Conservation (phyloP, 2,329 filamentous ascomycete genomes). For the Diaporthe nobilis region DNA sequence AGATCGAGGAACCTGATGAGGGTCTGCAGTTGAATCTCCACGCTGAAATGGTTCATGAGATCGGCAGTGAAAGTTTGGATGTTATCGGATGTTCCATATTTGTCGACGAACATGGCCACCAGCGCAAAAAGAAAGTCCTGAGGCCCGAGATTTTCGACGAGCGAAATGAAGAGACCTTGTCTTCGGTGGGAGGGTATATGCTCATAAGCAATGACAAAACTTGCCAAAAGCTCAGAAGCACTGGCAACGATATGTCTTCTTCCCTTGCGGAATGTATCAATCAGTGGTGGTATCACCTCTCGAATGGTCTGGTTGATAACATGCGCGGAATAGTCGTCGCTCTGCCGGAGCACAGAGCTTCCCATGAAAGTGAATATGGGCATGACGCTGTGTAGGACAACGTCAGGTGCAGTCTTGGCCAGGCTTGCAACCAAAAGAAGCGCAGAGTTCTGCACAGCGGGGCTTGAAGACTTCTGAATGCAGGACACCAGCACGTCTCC, state of each 20-base stretch:
- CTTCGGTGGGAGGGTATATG: slow-evolving; percentile 92
- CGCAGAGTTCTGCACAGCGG: slow-evolving; percentile 93
- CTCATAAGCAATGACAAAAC: slow-evolving; percentile 96
- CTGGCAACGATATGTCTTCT: slow-evolving; percentile 84
- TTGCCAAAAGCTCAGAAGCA: slow-evolving; percentile 90
- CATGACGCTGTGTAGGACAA: slow-evolving; percentile 98
- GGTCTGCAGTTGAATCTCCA: slow-evolving; percentile 82
- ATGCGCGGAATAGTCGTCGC: slow-evolving; percentile 96
- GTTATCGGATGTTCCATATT: slow-evolving; percentile 82
- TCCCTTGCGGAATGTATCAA: slow-evolving; percentile 86
- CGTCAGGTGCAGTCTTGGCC: slow-evolving; percentile 88
- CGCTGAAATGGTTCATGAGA: slow-evolving; percentile 79
- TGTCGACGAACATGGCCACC: slow-evolving; percentile 90
- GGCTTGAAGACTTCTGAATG: slow-evolving; percentile 90
- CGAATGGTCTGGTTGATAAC: slow-evolving; percentile 96
- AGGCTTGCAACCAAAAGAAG: slow-evolving; percentile 89
- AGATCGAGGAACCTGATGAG: slow-evolving; percentile 84
- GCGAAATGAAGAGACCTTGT: slow-evolving; percentile 84
- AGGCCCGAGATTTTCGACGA: slow-evolving; percentile 87
- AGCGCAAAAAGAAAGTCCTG: slow-evolving; percentile 91
- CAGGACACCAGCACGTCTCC: slow-evolving; percentile 94
- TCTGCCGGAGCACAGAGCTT: slow-evolving; percentile 88
- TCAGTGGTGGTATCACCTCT: slow-evolving; percentile 91
- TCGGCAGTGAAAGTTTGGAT: slow-evolving; percentile 82
- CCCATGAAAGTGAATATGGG: slow-evolving; percentile 99